Conservation (phyloP, 352 stramenopile species). For the Bremia lactucae region DNA sequence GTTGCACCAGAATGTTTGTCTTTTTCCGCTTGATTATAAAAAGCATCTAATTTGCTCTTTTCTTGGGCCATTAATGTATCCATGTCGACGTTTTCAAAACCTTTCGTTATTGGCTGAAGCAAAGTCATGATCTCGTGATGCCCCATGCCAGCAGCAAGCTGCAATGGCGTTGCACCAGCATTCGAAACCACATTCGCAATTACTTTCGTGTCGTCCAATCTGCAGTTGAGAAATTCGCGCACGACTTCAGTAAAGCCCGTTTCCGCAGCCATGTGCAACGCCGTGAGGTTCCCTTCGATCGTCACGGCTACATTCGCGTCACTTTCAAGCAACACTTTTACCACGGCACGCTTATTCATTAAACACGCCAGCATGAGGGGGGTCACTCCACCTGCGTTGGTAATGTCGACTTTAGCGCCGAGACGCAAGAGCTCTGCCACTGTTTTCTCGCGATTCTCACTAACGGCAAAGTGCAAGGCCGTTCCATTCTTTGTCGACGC, state of each 20-base stretch:
- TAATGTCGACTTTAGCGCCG: slow-evolving; percentile 53
- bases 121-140: slow-evolving; percentile 53
- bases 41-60: slow-evolving; percentile 49
- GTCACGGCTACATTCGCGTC: slow-evolving; percentile 36
- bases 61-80: slow-evolving; percentile 50
- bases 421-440: slow-evolving; percentile 47
- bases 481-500: slow-evolving; percentile 61
- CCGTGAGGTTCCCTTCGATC: slow-evolving; percentile 55
- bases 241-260: slow-evolving; percentile 57
- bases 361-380: slow-evolving; percentile 63
- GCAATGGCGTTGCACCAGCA: slow-evolving; percentile 48
- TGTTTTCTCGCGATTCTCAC: slow-evolving; percentile 70
- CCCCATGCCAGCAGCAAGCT: slow-evolving; percentile 64
- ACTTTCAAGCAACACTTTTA: slow-evolving; percentile 40
- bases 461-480: slow-evolving; percentile 71
- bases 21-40: slow-evolving; percentile 37
- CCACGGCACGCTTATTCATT: slow-evolving; percentile 65
- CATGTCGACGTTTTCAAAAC: slow-evolving; percentile 43
- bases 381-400: slow-evolving; percentile 60
- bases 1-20: slow-evolving; percentile 11
- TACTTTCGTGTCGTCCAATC: slow-evolving; percentile 30
- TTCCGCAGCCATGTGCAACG: slow-evolving; percentile 67
- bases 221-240: slow-evolving; percentile 38
- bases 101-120: slow-evolving; percentile 48
- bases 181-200: slow-evolving; percentile 53